Evolutionary conservation across 2,329 filamentous ascomycete species (phyloP).

Genomic region (Lachnellula arida): DNA sequence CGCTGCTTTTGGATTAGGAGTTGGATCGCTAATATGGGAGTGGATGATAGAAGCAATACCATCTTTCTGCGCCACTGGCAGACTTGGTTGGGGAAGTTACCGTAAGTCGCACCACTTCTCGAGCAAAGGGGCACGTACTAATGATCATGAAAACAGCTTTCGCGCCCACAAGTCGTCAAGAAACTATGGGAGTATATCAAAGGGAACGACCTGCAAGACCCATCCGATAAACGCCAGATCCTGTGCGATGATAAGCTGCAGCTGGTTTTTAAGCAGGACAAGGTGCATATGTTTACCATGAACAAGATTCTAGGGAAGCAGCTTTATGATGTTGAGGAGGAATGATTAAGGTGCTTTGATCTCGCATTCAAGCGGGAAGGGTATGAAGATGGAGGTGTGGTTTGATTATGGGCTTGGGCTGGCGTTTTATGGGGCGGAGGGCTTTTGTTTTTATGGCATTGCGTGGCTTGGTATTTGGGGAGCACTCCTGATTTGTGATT

Average conservation of each 20-base stretch:
- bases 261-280: conserved; percentile 84
- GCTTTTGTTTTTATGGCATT: not conserved
- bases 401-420: not conserved
- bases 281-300: conserved; percentile 99
- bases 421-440: not conserved
- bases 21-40: not conserved
- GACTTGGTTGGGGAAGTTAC: conserved; percentile 65
- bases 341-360: conserved; percentile 1
- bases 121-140: not conserved
- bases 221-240: conserved; percentile 86
- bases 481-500: not conserved
- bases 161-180: conserved; percentile 92
- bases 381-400: not conserved
- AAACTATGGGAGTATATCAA: conserved; percentile 96
- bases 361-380: not conserved
- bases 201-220: conserved; percentile 80
- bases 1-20: not conserved
- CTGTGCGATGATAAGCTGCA: conserved; percentile 87
- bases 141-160: conserved; percentile 53
- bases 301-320: conserved; percentile 92
- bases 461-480: not conserved
- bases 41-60: conserved; percentile 59
- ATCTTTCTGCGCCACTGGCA: conserved; percentile 64
- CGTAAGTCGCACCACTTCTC: conserved; percentile 39
- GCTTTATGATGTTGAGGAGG: conserved; percentile 77